phyloP scores from a whole-genome alignment of 2,329 filamentous ascomycete genomes.

The Penicillium sp. region DNA sequence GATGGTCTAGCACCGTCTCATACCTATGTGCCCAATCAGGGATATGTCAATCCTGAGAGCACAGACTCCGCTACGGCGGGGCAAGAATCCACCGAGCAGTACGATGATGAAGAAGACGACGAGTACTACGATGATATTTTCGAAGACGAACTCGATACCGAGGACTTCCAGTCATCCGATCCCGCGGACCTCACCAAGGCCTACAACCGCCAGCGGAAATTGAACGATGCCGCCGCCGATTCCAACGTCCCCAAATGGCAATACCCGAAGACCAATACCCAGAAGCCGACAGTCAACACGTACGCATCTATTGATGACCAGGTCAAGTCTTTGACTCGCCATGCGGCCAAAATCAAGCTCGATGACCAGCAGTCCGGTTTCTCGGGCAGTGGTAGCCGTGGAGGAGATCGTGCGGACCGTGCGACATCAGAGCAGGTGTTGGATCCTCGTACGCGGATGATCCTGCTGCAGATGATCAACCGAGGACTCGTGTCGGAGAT shows the following conservation, averaged over 20 bases:
- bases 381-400: slow-evolving; percentile 41
- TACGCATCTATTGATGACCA: slow-evolving; percentile 78
- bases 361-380: slow-evolving; percentile 57
- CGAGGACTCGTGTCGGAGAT: slow-evolving; percentile 82
- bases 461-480: slow-evolving; percentile 93
- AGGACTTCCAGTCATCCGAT: slow-evolving; percentile 53
- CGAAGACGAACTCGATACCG: slow-evolving; percentile 52
- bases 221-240: slow-evolving; percentile 52
- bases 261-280: slow-evolving; percentile 67
- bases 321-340: slow-evolving; percentile 73
- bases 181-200: slow-evolving; percentile 71
- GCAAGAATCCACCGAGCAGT: slow-evolving; percentile 29
- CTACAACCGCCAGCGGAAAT: slow-evolving; percentile 76
- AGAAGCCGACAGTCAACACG: slow-evolving; percentile 75
- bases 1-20: slow-evolving; percentile 46
- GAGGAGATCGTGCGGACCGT: slow-evolving; percentile 75
- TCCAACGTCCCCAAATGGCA: slow-evolving; percentile 50
- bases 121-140: slow-evolving; percentile 59
- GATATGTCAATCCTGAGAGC: slow-evolving; percentile 41
- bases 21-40: slow-evolving; percentile 47
- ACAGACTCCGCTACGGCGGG: slow-evolving; percentile 32
- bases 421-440: slow-evolving; percentile 93
- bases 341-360: slow-evolving; percentile 79
- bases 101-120: slow-evolving; percentile 51
- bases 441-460: slow-evolving; percentile 90